phyloP scores from a whole-genome alignment of 2,329 filamentous ascomycete species.

The Trichophyton schoenleinii region DNA sequence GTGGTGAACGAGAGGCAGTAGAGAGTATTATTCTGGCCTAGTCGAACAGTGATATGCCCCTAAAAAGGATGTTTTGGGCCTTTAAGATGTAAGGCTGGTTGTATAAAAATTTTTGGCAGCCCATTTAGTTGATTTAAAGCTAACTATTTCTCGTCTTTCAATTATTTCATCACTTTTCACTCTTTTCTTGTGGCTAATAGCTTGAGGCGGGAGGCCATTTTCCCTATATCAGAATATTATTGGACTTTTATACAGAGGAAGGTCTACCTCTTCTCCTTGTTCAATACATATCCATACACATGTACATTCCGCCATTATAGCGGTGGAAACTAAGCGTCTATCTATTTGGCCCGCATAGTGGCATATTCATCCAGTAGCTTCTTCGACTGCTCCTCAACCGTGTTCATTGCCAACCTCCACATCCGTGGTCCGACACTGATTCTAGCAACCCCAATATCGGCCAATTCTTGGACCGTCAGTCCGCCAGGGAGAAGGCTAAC shows the following conservation, averaged over 20 bases:
- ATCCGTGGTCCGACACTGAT: constrained; percentile 44
- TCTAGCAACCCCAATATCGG: constrained; percentile 41
- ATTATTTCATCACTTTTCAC: no score
- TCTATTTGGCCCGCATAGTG: constrained; percentile 10
- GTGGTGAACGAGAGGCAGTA: constrained; percentile 24
- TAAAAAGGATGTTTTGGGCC: background rate
- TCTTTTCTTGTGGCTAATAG: no score
- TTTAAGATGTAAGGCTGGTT: no score
- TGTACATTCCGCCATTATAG: no score
- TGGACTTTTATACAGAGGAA: no score
- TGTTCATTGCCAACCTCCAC: constrained; percentile 29
- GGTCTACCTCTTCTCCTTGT: no score
- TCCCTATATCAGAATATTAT: no score
- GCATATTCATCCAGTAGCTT: constrained; percentile 12
- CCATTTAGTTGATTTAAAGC: no score
- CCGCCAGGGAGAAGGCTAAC: constrained; percentile 35
- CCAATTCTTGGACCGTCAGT: constrained; percentile 35
- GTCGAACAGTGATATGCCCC: background rate
- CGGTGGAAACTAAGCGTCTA: background rate
- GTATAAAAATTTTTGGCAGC: no score
- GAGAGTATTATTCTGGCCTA: constrained; percentile 19
- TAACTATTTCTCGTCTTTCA: no score
- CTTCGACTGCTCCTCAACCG: constrained; percentile 12
- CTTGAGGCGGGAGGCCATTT: no score
- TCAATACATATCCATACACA: no score